These are phyloP conservation scores for Wickerhamomyces rabaulensis DNA, from an alignment of 805 yeast genomes.

Conservation along the genomic window DNA sequence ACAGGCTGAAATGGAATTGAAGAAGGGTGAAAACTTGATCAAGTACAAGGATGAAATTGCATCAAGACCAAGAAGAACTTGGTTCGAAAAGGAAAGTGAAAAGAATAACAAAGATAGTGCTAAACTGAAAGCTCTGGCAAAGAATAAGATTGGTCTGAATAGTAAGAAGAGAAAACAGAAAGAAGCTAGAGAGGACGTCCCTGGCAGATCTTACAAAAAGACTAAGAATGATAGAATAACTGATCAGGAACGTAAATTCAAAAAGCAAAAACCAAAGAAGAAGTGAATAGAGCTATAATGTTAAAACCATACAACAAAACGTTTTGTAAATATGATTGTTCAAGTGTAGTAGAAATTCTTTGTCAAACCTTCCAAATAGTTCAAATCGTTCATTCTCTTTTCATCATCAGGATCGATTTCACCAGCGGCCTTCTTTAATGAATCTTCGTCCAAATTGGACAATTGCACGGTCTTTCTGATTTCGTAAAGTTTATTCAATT, in stretches of 20 bases:
- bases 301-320: too few relatives aligned
- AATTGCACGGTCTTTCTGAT: conserved; percentile 47
- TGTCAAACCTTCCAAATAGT: conserved; percentile 14
- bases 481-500: conserved; percentile 38
- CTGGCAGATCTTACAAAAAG: conserved; percentile 63
- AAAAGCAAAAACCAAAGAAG: conserved; percentile 20
- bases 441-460: conserved; percentile 26
- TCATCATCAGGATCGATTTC: neutral
- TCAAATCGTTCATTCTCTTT: conserved; percentile 1
- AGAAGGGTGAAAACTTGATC: conserved; percentile 79
- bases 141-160: conserved; percentile 29
- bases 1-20: conserved; percentile 86
- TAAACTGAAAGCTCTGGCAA: conserved; percentile 45
- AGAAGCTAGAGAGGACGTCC: conserved; percentile 54
- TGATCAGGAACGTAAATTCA: conserved; percentile 38
- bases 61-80: conserved; percentile 90
- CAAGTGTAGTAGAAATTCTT: conserved; percentile 19
- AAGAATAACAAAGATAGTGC: conserved; percentile 30
- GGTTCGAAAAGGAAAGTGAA: conserved; percentile 71
- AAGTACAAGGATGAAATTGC: conserved; percentile 77
- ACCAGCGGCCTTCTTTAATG: neutral
- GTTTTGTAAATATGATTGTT: neutral
- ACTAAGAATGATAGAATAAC: conserved; percentile 65
- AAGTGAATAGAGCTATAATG: conserved; percentile 5
- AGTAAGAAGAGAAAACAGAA: conserved; percentile 68